Evolutionary conservation across 805 yeast genomes (phyloP).

Genomic region (Saturnispora sekii): DNA sequence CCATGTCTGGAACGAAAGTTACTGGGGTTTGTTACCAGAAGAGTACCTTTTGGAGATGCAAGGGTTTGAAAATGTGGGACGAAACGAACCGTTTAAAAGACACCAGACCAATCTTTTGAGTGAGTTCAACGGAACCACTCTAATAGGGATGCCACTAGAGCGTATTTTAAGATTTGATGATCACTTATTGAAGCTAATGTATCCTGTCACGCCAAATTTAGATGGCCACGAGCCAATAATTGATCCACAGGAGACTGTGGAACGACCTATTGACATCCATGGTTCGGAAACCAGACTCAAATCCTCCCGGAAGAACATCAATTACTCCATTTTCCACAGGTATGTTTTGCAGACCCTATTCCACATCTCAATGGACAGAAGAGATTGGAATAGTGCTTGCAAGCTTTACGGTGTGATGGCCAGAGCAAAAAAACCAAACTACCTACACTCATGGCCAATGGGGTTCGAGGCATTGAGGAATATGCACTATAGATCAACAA

Average conservation of each 20-base stretch:
- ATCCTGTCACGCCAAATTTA: background rate
- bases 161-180: conserved; percentile 3
- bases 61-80: background rate
- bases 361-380: conserved; percentile 1
- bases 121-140: background rate
- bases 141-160: conserved; percentile 1
- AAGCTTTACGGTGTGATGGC: conserved; percentile 1
- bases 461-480: conserved; percentile 4
- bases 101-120: background rate
- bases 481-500: background rate
- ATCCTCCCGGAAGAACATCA: background rate
- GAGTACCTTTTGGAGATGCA: conserved; percentile 4
- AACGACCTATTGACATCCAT: background rate
- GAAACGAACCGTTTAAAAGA: background rate
- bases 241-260: background rate
- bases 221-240: background rate
- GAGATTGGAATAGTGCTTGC: conserved; percentile 4
- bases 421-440: background rate
- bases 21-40: conserved; percentile 1
- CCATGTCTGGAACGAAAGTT: conserved; percentile 1
- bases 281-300: background rate
- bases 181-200: conserved; percentile 1
- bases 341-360: conserved; percentile 2
- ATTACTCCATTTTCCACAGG: background rate
- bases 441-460: background rate